These are phyloP conservation scores for Cercospora nicotianae DNA, from an alignment of 2,329 filamentous ascomycete species.

Conservation along the genomic window DNA sequence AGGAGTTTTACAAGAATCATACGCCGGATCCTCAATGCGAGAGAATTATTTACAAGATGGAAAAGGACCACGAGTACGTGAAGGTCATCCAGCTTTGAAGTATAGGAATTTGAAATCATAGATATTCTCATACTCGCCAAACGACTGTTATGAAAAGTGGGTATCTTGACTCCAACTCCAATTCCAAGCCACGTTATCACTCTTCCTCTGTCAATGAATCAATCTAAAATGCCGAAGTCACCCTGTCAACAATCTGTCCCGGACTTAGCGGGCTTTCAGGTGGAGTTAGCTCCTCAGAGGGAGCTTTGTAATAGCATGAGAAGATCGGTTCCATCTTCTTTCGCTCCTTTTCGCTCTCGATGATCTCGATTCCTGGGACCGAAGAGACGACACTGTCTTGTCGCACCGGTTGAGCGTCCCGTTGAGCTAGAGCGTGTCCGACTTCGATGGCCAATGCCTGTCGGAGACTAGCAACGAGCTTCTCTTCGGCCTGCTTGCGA, in stretches of 20 bases:
- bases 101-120: slow-evolving; percentile 16
- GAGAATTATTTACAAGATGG: slow-evolving; percentile 36
- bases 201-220: too few species aligned
- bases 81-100: slow-evolving; percentile 31
- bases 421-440: not conserved
- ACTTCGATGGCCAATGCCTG: slow-evolving; percentile 22
- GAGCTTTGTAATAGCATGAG: slow-evolving; percentile 31
- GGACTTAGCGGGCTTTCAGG: slow-evolving; percentile 24
- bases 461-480: slow-evolving; percentile 22
- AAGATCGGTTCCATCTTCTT: slow-evolving; percentile 30
- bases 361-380: slow-evolving; percentile 1
- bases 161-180: not conserved
- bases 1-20: slow-evolving; percentile 38
- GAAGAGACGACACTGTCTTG: slow-evolving; percentile 9
- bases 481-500: slow-evolving; percentile 18
- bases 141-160: not conserved
- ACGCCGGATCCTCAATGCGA: slow-evolving; percentile 31
- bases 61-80: slow-evolving; percentile 28
- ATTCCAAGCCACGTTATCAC: not conserved
- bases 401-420: not conserved
- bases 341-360: slow-evolving; percentile 14
- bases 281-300: slow-evolving; percentile 21
- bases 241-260: slow-evolving; percentile 11
- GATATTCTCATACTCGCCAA: not conserved
- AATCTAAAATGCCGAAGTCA: not conserved